A percentile compares a stretch with the other conserved stretches of the same genome.
phyloP scores from a whole-genome alignment of 768 basidiomycete genomes.

The Cystofilobasidium bisporidii region DNA sequence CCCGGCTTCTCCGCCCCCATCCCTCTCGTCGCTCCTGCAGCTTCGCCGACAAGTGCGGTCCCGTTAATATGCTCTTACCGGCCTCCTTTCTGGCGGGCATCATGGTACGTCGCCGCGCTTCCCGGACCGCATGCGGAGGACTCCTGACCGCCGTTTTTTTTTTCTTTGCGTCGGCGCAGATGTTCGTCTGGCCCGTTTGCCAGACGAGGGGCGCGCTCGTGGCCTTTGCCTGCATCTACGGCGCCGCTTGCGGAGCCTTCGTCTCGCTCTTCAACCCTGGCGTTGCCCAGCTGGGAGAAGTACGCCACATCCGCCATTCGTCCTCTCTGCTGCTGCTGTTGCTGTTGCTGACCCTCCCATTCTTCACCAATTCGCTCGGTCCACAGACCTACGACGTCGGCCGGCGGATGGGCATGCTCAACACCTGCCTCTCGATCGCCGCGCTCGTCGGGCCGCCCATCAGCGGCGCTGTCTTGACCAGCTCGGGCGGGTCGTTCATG shows the following conservation, averaged over 20 bases:
- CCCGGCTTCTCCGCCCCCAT: too few relatives aligned
- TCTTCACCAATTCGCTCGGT: too few relatives aligned
- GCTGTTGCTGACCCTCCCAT: not conserved
- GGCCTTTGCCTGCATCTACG: conserved; percentile 13
- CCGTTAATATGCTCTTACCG: conserved; percentile 23
- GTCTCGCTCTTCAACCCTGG: conserved; percentile 24
- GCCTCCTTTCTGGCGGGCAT: conserved; percentile 5
- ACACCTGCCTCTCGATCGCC: conserved; percentile 17
- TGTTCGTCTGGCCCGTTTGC: conserved; percentile 24
- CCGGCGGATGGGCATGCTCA: conserved; percentile 21
- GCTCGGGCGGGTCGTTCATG: conserved; percentile 3
- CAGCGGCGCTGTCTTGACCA: conserved; percentile 22
- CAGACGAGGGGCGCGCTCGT: conserved; percentile 6
- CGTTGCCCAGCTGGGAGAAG: conserved; percentile 27
- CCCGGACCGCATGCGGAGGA: too few relatives aligned
- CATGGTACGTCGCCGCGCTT: too few relatives aligned
- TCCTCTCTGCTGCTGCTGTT: too few relatives aligned
- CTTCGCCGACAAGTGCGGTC: conserved; percentile 7
- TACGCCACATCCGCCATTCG: not conserved
- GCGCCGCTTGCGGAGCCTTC: conserved; percentile 22
- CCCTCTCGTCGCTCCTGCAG: too few relatives aligned
- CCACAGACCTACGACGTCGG: conserved; percentile 24
- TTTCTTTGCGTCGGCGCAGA: too few relatives aligned
- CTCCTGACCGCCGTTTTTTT: too few relatives aligned
- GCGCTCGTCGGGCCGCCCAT: conserved; percentile 21